Evolutionary conservation across 495 filamentous ascomycete genomes (phyloP), one percentile per base, ranked within the genome.

Genomic region (Corynascus novoguineensis): DNA sequence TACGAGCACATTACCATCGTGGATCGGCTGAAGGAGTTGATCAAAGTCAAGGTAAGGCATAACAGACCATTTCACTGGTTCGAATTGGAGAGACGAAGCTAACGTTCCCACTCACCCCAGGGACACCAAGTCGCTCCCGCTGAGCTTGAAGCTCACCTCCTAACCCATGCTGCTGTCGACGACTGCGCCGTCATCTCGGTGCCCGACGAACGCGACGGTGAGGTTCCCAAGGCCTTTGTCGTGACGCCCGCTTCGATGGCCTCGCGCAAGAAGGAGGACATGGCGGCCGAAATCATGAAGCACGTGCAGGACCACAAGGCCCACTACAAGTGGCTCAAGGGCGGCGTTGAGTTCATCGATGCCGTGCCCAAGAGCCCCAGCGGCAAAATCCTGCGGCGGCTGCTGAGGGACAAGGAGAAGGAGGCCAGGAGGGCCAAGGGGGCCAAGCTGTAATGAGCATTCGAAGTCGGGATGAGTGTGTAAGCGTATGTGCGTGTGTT

Each of bases 121-220:
- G 91, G 87, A 50, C 75, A 87, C 35, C 91, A 96, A 87, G 91
- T 96, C 32, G 89, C 91, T 4, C 91, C 91, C 4, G 91, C 91
- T 15, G 91, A 96, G 62, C 82, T 96, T 0, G 91, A 96, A 75
- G 87, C 90, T 17, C 90, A 93, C 63, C 79, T 96, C 12, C 85
- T 96, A 37, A 83, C 85, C 6, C 90, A 95, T 65, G 85, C 87
- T 0, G 77, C 80, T 27, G 91, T 95, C 15, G 82, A 85, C 25
- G 91, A 96, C 68, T 89, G 85, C 61, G 86, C 89, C 28, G 89
- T 96, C 11, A 91, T 96, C 59, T 85, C 84, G 14, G 78, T 93
- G 10, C 87, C 83, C 0, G 85, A 93, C 64, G 85, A 87, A 27
- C 70, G 75, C 2, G 83, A 86, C 12, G 90, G 90, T 42, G 91